Conservation (phyloP, 371 early-diverging fungal genomes). For the Encephalitozoon romaleae region DNA sequence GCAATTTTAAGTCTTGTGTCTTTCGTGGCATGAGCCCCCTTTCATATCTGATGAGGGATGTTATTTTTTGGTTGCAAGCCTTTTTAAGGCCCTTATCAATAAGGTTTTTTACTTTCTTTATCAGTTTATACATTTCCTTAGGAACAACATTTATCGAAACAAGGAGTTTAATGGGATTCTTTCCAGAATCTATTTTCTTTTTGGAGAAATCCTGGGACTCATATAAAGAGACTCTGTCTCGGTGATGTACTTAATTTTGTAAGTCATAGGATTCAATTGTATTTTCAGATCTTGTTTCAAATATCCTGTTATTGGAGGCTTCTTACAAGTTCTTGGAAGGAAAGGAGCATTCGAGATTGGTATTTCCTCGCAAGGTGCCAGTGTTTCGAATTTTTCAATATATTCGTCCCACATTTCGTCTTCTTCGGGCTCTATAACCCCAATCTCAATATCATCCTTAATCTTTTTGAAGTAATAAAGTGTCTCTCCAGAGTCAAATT, state of each 20-base stretch:
- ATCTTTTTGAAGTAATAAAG: background rate
- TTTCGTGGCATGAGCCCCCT: background rate
- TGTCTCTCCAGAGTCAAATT: background rate
- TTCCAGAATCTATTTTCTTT: background rate
- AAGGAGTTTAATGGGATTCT: background rate
- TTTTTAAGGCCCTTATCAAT: background rate
- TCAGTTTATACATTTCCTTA: background rate
- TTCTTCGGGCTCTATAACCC: background rate
- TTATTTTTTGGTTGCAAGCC: background rate
- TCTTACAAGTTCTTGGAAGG: slow-evolving; percentile 20
- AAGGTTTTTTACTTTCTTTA: background rate
- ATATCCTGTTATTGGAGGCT: background rate
- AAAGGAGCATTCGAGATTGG: slow-evolving; percentile 6
- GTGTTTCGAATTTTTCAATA: slow-evolving; percentile 24
- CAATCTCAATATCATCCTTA: background rate
- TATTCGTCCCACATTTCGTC: background rate
- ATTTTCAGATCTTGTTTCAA: slow-evolving; percentile 27
- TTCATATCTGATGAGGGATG: too few relatives aligned
- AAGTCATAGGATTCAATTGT: slow-evolving; percentile 22
- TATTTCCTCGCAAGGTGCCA: background rate
- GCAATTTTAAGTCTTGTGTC: background rate
- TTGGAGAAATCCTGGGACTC: background rate
- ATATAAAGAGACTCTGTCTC: slow-evolving; percentile 40
- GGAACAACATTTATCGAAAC: background rate
- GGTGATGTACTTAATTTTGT: slow-evolving; percentile 22